These are phyloP conservation scores for Calonectria pteridis DNA, from an alignment of 2,329 filamentous ascomycete species.

Conservation along the genomic window DNA sequence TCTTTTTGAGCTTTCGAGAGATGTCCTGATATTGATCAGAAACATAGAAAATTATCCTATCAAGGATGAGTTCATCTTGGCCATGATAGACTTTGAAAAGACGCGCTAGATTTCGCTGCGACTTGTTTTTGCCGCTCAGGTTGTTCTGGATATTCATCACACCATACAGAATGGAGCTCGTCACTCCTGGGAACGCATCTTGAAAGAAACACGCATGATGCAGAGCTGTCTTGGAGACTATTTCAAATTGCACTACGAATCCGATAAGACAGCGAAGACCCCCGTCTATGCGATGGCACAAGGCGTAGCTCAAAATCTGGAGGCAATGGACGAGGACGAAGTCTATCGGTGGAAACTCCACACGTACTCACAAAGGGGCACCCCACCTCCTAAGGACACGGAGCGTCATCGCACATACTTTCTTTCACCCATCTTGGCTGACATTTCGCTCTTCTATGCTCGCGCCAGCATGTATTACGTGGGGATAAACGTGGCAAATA, in stretches of 20 bases:
- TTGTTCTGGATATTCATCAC: constrained; percentile 57
- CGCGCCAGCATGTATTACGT: constrained; percentile 48
- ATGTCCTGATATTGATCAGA: constrained; percentile 44
- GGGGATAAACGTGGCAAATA: constrained; percentile 50
- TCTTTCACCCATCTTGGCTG: constrained; percentile 53
- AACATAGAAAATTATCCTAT: constrained; percentile 42
- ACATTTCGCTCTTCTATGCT: constrained; percentile 53
- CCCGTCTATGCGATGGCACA: too few relatives aligned
- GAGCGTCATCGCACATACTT: constrained; percentile 46
- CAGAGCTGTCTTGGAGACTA: background rate
- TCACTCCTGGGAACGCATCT: constrained; percentile 18
- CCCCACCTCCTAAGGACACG: background rate
- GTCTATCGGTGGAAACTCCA: background rate
- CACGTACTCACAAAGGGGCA: accelerated
- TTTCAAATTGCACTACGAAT: background rate
- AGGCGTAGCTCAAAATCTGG: background rate
- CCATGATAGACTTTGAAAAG: constrained; percentile 47
- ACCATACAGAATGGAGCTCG: constrained; percentile 36
- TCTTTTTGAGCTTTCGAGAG: constrained; percentile 49
- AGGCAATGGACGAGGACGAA: background rate
- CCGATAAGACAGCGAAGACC: background rate
- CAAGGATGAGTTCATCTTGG: constrained; percentile 50
- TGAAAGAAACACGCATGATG: constrained; percentile 20
- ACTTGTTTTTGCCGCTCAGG: constrained; percentile 55
- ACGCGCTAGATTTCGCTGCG: constrained; percentile 50